These are phyloP conservation scores for Fusarium fujikuroi DNA, from an alignment of 2,329 filamentous ascomycete genomes.

Conservation along the genomic window DNA sequence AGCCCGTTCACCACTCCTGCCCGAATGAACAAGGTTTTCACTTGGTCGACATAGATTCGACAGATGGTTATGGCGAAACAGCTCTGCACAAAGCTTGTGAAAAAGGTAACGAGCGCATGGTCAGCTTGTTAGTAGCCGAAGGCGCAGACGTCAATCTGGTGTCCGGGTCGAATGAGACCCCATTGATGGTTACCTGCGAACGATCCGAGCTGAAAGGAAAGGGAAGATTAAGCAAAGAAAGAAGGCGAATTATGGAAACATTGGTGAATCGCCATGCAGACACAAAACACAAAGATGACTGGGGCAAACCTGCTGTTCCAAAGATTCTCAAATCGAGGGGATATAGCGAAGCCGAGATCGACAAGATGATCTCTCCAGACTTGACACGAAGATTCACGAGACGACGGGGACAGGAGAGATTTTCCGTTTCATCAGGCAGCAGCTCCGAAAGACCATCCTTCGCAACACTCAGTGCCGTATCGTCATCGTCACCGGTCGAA, in stretches of 20 bases:
- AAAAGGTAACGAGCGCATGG: slow-evolving; percentile 6
- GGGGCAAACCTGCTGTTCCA: slow-evolving; percentile 1
- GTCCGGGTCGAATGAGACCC: slow-evolving; percentile 2
- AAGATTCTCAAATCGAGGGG: slow-evolving; percentile 8
- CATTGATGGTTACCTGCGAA: slow-evolving; percentile 7
- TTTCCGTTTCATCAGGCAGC: not conserved
- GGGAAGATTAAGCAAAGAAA: not conserved
- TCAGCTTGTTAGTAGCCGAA: slow-evolving; percentile 11
- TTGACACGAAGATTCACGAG: not conserved
- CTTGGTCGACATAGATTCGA: slow-evolving; percentile 1
- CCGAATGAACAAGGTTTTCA: not conserved
- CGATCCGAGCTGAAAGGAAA: not conserved
- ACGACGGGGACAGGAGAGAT: not conserved
- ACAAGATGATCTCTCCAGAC: slow-evolving; percentile 13
- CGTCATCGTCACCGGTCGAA: not conserved
- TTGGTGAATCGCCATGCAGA: slow-evolving; percentile 3
- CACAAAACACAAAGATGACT: not conserved
- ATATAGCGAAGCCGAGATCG: slow-evolving; percentile 1
- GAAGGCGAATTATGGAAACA: not conserved
- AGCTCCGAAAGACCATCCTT: not conserved
- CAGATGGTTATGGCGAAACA: slow-evolving; percentile 10
- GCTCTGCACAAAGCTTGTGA: slow-evolving; percentile 19
- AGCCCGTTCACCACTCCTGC: not conserved
- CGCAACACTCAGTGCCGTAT: not conserved
- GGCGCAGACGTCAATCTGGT: slow-evolving; percentile 8